phyloP scores from a whole-genome alignment of 495 filamentous ascomycete genomes.

The Clohesyomyces aquaticus region DNA sequence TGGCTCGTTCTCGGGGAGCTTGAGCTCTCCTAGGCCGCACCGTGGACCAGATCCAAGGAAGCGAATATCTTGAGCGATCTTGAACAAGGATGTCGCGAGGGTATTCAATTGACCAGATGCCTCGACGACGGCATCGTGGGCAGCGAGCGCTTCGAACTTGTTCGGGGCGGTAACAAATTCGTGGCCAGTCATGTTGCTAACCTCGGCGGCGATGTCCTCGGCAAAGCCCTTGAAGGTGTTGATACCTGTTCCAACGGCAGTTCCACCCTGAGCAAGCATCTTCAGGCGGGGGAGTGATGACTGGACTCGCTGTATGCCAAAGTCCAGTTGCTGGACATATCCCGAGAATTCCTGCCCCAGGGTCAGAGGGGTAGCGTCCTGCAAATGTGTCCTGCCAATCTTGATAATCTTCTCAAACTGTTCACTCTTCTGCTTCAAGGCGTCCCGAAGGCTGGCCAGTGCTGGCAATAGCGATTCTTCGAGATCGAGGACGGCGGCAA shows the following conservation, averaged over 20 bases:
- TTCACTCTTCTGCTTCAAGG: constrained; percentile 86
- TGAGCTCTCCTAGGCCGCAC: constrained; percentile 91
- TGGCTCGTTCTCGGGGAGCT: constrained; percentile 95
- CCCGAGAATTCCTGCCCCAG: constrained; percentile 98
- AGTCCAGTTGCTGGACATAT: constrained; percentile 91
- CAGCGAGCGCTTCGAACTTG: constrained; percentile 98
- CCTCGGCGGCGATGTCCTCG: constrained; percentile 85
- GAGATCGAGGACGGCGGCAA: constrained; percentile 92
- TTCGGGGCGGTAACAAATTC: constrained; percentile 96
- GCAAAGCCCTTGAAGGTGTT: constrained; percentile 98
- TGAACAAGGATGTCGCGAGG: constrained; percentile 87
- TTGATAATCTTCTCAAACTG: constrained; percentile 93
- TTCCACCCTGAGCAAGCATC: constrained; percentile 91
- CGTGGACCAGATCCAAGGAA: constrained; percentile 95
- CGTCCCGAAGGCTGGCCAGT: constrained; percentile 76
- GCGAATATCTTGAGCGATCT: constrained; percentile 97
- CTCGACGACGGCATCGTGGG: constrained; percentile 95
- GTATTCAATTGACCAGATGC: constrained; percentile 93
- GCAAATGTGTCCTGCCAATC: constrained; percentile 96
- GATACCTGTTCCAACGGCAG: constrained; percentile 94
- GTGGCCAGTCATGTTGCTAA: constrained; percentile 86
- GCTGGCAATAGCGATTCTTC: constrained; percentile 82
- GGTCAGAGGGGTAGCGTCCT: constrained; percentile 95
- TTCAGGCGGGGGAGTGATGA: constrained; percentile 79
- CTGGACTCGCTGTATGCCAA: constrained; percentile 86